Evolutionary conservation across 495 filamentous ascomycete species (phyloP).

Genomic region (Melanomma pulvis-pyrius): DNA sequence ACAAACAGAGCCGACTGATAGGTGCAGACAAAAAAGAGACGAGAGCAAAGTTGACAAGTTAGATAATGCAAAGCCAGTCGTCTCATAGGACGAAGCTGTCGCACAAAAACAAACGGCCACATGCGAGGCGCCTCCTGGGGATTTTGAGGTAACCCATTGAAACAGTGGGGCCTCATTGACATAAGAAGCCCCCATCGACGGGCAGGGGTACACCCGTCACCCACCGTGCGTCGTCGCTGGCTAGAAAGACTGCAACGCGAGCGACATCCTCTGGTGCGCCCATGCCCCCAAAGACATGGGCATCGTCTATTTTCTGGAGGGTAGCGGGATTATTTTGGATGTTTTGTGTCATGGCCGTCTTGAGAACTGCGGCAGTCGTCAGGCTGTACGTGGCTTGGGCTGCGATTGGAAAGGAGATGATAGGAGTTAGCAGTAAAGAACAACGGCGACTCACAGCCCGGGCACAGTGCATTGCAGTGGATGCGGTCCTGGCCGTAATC

Average conservation of each 20-base stretch:
- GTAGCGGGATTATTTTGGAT: conserved; percentile 6
- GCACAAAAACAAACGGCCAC: not conserved
- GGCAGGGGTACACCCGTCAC: conserved; percentile 36
- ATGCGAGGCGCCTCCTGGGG: not conserved
- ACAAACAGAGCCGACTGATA: too few species aligned
- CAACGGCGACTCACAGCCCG: conserved; percentile 51
- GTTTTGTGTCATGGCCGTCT: conserved; percentile 28
- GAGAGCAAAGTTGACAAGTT: not conserved
- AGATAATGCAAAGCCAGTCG: not conserved
- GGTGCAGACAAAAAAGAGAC: not conserved
- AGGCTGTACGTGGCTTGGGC: conserved; percentile 34
- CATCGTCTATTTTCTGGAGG: conserved; percentile 18
- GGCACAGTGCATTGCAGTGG: conserved; percentile 58
- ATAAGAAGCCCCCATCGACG: conserved; percentile 40
- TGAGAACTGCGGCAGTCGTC: conserved; percentile 40
- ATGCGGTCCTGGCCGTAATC: conserved; percentile 57
- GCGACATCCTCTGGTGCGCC: conserved; percentile 41
- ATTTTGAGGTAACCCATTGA: not conserved
- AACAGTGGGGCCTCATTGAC: not conserved
- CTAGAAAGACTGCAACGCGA: conserved; percentile 38
- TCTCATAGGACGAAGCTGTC: not conserved
- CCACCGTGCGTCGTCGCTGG: conserved; percentile 39
- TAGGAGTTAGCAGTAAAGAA: not conserved
- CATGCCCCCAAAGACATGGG: conserved; percentile 30
- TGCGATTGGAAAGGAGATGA: not conserved